Conservation (phyloP, 371 early-diverging fungal genomes). For the Gilbertella persicaria region DNA sequence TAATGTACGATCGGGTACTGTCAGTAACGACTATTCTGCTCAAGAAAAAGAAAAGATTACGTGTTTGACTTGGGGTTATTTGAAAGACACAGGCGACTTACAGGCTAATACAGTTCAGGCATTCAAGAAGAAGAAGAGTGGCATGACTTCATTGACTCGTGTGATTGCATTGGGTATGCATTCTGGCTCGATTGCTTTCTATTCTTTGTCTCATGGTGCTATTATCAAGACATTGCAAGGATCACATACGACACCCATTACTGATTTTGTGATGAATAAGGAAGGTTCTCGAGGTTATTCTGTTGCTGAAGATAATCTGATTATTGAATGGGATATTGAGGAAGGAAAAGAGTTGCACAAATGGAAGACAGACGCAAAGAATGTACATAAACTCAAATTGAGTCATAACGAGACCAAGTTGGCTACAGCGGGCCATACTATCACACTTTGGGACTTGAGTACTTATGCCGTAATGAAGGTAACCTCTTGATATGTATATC, state of each 20-base stretch:
- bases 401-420: slow-evolving; percentile 63
- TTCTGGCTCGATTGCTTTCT: slow-evolving; percentile 65
- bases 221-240: slow-evolving; percentile 56
- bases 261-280: slow-evolving; percentile 67
- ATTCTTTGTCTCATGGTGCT: slow-evolving; percentile 65
- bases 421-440: slow-evolving; percentile 66
- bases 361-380: slow-evolving; percentile 63
- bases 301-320: slow-evolving; percentile 62
- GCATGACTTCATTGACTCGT: slow-evolving; percentile 33
- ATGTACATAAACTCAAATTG: slow-evolving; percentile 56
- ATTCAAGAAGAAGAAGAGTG: slow-evolving; percentile 55
- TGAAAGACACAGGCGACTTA: slow-evolving; percentile 46
- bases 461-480: slow-evolving; percentile 54
- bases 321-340: slow-evolving; percentile 76
- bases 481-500: too few species aligned
- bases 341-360: slow-evolving; percentile 59
- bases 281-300: slow-evolving; percentile 67
- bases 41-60: slow-evolving; percentile 64
- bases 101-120: slow-evolving; percentile 34
- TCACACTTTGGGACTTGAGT: slow-evolving; percentile 66
- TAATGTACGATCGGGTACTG: slow-evolving; percentile 66
- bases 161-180: slow-evolving; percentile 70
- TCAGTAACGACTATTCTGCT: slow-evolving; percentile 62
- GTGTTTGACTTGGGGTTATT: slow-evolving; percentile 65
- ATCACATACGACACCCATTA: slow-evolving; percentile 64